These are phyloP conservation scores for Tetrahymena elliotti DNA, from an alignment of 73 alveolate genomes.

Conservation along the genomic window DNA sequence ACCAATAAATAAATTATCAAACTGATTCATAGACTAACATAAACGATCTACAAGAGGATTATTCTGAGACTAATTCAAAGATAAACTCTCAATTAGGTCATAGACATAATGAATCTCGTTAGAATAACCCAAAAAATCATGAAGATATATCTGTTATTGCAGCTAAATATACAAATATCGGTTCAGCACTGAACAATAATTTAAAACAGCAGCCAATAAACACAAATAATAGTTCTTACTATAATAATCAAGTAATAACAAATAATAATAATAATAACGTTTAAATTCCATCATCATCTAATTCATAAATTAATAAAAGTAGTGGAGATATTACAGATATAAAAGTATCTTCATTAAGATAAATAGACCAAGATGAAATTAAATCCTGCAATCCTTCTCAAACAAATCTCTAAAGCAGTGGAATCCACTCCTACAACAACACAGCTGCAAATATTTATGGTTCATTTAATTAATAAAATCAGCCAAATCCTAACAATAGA, in stretches of 20 bases:
- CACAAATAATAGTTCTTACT: background rate
- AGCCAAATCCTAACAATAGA: background rate
- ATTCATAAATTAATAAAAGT: background rate
- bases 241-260: background rate
- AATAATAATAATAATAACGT: background rate
- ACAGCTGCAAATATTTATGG: background rate
- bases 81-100: background rate
- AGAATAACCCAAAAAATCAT: background rate
- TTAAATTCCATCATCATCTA: background rate
- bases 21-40: background rate
- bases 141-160: background rate
- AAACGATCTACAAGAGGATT: background rate
- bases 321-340: background rate
- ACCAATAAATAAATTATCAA: background rate
- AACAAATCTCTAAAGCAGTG: background rate
- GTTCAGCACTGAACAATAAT: background rate
- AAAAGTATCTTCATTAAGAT: background rate
- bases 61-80: background rate
- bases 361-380: background rate
- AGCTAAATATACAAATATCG: background rate
- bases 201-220: background rate
- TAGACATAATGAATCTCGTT: background rate
- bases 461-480: background rate
- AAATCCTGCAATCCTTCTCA: background rate
- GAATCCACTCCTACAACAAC: background rate